Evolutionary conservation across 768 basidiomycete genomes (phyloP).

Genomic region (Collybia nuda): DNA sequence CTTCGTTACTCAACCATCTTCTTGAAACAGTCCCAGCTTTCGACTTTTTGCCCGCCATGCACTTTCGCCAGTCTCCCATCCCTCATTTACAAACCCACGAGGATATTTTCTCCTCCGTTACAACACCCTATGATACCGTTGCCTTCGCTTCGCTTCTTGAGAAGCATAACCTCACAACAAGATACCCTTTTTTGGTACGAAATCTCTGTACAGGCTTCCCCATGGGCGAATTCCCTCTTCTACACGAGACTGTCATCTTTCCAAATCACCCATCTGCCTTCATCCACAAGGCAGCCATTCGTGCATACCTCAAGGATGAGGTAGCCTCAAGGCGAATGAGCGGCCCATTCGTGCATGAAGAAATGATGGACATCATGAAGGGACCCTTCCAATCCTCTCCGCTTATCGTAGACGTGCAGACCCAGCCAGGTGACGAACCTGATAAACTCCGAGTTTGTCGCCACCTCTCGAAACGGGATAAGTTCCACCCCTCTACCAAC

Average conservation of each 20-base stretch:
- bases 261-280: constrained; percentile 14
- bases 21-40: too few species aligned
- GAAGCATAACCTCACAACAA: constrained; percentile 14
- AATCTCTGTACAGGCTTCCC: constrained; percentile 33
- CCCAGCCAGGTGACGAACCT: constrained; percentile 17
- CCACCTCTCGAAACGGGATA: constrained; percentile 23
- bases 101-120: constrained; percentile 20
- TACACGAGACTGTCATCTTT: constrained; percentile 15
- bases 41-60: constrained; percentile 11
- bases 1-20: too few species aligned
- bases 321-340: constrained; percentile 18
- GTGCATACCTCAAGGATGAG: constrained; percentile 19
- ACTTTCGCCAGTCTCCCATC: constrained; percentile 12
- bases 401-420: constrained; percentile 21
- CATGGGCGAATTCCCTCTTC: constrained; percentile 28
- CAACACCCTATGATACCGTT: constrained; percentile 27
- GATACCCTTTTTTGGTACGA: constrained; percentile 26
- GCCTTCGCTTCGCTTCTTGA: constrained; percentile 23
- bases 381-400: constrained; percentile 29
- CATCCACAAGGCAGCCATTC: constrained; percentile 9
- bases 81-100: constrained; percentile 2
- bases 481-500: constrained; percentile 15
- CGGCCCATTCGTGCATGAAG: constrained; percentile 17
- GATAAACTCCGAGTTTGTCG: constrained; percentile 24
- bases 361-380: constrained; percentile 16